Conservation (phyloP, 768 basidiomycete species). For the Piloderma croceum region DNA sequence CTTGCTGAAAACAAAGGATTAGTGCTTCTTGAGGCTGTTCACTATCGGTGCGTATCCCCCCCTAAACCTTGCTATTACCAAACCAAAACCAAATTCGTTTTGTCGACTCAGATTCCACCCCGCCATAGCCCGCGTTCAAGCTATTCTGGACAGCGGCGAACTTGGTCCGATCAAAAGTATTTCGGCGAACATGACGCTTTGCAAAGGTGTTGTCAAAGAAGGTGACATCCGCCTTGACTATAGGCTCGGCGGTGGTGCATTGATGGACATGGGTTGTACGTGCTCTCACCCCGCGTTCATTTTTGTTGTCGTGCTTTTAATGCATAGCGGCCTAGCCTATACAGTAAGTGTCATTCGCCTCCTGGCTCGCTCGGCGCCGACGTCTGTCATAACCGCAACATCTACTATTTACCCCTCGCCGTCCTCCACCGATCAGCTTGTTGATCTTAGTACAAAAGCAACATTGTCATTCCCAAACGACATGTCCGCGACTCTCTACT, state of each 20-base stretch:
- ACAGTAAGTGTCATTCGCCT: constrained; percentile 43
- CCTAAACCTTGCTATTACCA: neutral
- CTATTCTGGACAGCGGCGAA: constrained; percentile 50
- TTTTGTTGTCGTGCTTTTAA: neutral
- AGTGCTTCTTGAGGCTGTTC: constrained; percentile 26
- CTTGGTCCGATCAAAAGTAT: constrained; percentile 48
- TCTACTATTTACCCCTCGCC: constrained; percentile 24
- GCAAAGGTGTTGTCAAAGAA: constrained; percentile 12
- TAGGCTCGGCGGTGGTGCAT: constrained; percentile 19
- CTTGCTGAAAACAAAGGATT: constrained; percentile 19
- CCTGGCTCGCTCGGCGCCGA: constrained; percentile 38
- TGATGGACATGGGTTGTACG: constrained; percentile 20
- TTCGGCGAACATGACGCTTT: constrained; percentile 33
- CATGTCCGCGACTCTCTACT: constrained; percentile 31
- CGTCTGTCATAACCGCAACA: constrained; percentile 31
- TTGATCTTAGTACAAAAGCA: constrained; percentile 30
- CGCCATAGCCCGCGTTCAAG: constrained; percentile 47
- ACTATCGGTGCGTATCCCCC: constrained; percentile 14
- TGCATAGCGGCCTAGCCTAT: constrained; percentile 32
- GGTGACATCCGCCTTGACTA: constrained; percentile 17
- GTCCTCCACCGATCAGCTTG: constrained; percentile 18
- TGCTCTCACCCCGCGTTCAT: neutral
- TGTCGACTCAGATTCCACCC: constrained; percentile 53
- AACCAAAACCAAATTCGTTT: constrained; percentile 6
- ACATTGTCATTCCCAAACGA: constrained; percentile 27